Evolutionary conservation across 148 eudicot species (phyloP).

Genomic region (Cornus suecica): DNA sequence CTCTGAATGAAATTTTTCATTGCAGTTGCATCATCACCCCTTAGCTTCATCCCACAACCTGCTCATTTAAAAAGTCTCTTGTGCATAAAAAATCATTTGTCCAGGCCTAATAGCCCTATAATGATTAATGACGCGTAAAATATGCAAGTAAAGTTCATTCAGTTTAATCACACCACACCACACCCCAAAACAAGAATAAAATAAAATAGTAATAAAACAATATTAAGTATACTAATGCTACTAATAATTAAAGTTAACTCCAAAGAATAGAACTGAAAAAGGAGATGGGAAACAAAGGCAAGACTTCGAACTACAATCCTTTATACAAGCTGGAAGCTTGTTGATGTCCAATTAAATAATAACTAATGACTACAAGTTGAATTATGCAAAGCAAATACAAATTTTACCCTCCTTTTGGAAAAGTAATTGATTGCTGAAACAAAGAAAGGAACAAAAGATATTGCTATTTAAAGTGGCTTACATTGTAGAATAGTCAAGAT

Average conservation of each 20-base stretch:
- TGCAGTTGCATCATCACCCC: slow-evolving; percentile 82
- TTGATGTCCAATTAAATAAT: not conserved
- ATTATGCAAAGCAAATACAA: not conserved
- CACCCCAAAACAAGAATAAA: too few species aligned
- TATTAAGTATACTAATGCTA: too few species aligned
- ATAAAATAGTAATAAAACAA: too few species aligned
- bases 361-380: not conserved
- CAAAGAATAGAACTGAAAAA: too few species aligned
- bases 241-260: too few species aligned
- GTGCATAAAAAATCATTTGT: too few species aligned
- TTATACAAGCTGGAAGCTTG: not conserved
- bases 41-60: slow-evolving; percentile 94
- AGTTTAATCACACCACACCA: not conserved
- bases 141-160: not conserved
- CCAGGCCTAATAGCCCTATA: too few species aligned
- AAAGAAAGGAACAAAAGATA: not conserved
- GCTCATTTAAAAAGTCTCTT: slow-evolving; percentile 5
- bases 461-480: slow-evolving; percentile 29
- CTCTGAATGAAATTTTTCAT: slow-evolving; percentile 79
- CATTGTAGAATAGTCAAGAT: slow-evolving; percentile 72
- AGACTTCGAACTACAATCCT: too few species aligned
- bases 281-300: too few species aligned
- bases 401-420: not conserved
- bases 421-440: not conserved
- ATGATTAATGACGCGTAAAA: too few species aligned